Conservation (phyloP, 177 flowering plant genomes). For the Tripterygium wilfordii region DNA sequence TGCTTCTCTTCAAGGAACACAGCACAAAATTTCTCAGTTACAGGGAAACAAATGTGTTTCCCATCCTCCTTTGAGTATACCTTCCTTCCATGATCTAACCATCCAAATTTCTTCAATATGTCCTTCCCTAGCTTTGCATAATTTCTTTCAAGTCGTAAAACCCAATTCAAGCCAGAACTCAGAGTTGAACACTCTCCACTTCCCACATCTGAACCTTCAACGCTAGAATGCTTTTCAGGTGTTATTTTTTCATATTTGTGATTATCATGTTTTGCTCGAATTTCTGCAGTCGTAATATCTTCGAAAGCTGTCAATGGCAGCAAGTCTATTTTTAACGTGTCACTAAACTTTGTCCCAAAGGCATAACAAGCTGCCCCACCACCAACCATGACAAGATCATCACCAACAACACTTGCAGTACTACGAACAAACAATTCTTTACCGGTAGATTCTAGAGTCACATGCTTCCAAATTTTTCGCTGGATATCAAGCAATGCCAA, state of each 20-base stretch:
- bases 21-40: constrained; percentile 44
- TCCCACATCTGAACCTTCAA: constrained; percentile 10
- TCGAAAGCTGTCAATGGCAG: constrained; percentile 20
- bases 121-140: constrained; percentile 80
- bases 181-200: constrained; percentile 10
- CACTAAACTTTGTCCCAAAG: constrained; percentile 90
- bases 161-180: constrained; percentile 29
- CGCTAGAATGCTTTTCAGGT: constrained; percentile 6
- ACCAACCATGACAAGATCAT: constrained; percentile 75
- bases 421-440: constrained; percentile 71
- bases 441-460: constrained; percentile 33
- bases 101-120: constrained; percentile 66
- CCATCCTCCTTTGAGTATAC: constrained; percentile 48
- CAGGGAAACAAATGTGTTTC: constrained; percentile 62
- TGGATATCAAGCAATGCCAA: constrained; percentile 61
- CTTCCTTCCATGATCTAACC: constrained; percentile 84
- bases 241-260: constrained; percentile 5
- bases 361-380: constrained; percentile 98
- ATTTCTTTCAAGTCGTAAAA: constrained; percentile 52
- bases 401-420: constrained; percentile 57
- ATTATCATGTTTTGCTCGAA: constrained; percentile 13
- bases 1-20: constrained; percentile 25
- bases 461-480: constrained; percentile 52
- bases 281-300: constrained; percentile 10
- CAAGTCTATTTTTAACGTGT: constrained; percentile 62